Evolutionary conservation across 1,284 basidiomycete genomes (phyloP), one percentile per base, ranked within the genome.

Genomic region (Microbotryomycetes sp.): DNA sequence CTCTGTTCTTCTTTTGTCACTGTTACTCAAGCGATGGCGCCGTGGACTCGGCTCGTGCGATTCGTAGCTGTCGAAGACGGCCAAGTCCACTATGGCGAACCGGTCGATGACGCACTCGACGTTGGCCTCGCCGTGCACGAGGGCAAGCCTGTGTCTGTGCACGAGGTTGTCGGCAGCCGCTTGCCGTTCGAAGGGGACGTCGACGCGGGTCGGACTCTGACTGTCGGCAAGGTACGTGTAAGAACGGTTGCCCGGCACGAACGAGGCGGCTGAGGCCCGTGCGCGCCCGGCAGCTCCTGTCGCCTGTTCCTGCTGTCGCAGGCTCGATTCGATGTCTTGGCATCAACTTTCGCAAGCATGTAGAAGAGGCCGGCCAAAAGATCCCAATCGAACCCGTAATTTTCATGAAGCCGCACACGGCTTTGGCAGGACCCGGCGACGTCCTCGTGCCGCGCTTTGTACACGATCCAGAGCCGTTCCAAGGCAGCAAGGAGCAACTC

Each of bases 121-220:
- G 74, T 79, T 45, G 78, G 78, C 26, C 61, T 74, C 5, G 76
- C 77, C 7, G 61, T 70, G 0, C 74, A 71, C 57, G 64, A 60
- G 13, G 60, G 56, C 1, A 23, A 57, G 9, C 4, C 45, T 4
- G 67, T 68, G 26, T 46, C 64, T 45, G 65, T 67, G 18, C 45
- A 62, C 47, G 46, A 41, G 35, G 35, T 41, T 9, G 18, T 18
- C 18, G 35, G 35, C 9, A 18, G 18, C 18, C 35, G 35, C 18
- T 18, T 41, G 35, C 35, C 61, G n/a, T 46, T 68, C 46, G 50
- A 64, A 31, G 60, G 66, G 23, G 35, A 62, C 2, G 35, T 66
- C 16, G 66, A 52, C 24, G 16, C 21, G 1, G 64, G 67, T 5
- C 15, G 9, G 35, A 41, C 9, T 9, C 35, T 41, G 35, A 41